A percentile compares a stretch with the other conserved stretches of the same genome.
These are phyloP conservation scores for Choanephora cucurbitarum DNA, from an alignment of 371 early-diverging fungal species.

Conservation along the genomic window DNA sequence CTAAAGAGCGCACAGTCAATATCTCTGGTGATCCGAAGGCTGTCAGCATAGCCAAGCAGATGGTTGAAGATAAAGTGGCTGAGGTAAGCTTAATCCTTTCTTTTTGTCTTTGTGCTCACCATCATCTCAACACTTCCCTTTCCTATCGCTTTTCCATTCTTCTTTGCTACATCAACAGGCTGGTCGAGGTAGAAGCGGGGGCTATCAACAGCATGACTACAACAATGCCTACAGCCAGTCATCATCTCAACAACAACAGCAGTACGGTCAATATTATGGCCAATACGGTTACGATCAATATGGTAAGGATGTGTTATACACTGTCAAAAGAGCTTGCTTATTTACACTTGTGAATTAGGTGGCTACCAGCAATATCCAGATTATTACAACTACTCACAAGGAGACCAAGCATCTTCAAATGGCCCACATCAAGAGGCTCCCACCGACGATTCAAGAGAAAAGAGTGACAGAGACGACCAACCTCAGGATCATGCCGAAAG, in stretches of 20 bases:
- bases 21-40: conserved; percentile 53
- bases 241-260: conserved; percentile 34
- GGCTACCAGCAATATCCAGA: conserved; percentile 29
- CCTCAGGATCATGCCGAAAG: conserved; percentile 4
- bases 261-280: conserved; percentile 46
- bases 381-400: conserved; percentile 35
- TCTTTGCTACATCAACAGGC: conserved; percentile 30
- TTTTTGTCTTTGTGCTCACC: conserved; percentile 2
- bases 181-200: conserved; percentile 31
- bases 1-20: conserved; percentile 41
- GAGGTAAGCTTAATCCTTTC: conserved; percentile 38
- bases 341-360: not conserved
- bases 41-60: conserved; percentile 56
- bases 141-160: too few relatives aligned
- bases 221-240: conserved; percentile 12
- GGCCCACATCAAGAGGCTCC: conserved; percentile 3
- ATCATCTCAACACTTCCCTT: too few relatives aligned
- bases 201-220: conserved; percentile 26
- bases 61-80: conserved; percentile 60
- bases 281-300: conserved; percentile 43
- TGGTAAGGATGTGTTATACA: conserved; percentile 1
- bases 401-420: conserved; percentile 19
- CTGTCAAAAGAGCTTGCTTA: not conserved
- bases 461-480: not conserved
- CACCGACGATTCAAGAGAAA: not conserved